Evolutionary conservation across 2,329 filamentous ascomycete genomes (phyloP).

Genomic region (Aspergillus novofumigatus): DNA sequence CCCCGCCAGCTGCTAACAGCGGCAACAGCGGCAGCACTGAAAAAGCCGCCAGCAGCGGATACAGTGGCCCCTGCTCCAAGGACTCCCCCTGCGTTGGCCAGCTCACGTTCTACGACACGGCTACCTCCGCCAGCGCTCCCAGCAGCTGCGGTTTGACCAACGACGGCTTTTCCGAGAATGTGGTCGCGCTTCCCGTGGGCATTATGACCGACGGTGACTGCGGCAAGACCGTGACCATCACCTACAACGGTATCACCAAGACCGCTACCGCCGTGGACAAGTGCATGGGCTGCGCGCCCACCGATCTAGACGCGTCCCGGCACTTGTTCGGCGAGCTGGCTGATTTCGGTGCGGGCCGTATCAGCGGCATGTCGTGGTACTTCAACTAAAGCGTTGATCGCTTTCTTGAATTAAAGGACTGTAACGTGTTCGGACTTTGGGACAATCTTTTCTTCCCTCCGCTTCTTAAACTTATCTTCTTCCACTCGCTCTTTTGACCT

Average conservation of each 20-base stretch:
- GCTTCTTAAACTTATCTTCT: slow-evolving; percentile 7
- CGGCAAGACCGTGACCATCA: slow-evolving; percentile 63
- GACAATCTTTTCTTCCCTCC: slow-evolving; percentile 18
- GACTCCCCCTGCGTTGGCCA: slow-evolving; percentile 50
- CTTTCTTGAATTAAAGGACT: slow-evolving; percentile 2
- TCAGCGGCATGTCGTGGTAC: slow-evolving; percentile 41
- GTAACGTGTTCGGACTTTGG: slow-evolving; percentile 1
- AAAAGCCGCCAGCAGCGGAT: slow-evolving; percentile 12
- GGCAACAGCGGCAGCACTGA: slow-evolving; percentile 10
- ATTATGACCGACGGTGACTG: slow-evolving; percentile 71
- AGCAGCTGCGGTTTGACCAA: slow-evolving; percentile 60
- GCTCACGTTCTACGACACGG: slow-evolving; percentile 70
- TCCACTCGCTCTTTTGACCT: not conserved
- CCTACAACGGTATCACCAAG: slow-evolving; percentile 54
- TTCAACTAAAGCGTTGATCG: slow-evolving; percentile 30
- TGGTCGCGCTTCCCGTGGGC: slow-evolving; percentile 64
- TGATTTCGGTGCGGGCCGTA: slow-evolving; percentile 34
- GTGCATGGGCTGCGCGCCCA: slow-evolving; percentile 62
- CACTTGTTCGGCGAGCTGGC: slow-evolving; percentile 53
- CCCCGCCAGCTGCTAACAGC: slow-evolving; percentile 15
- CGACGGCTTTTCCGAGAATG: slow-evolving; percentile 51
- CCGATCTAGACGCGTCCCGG: slow-evolving; percentile 59
- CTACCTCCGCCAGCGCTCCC: slow-evolving; percentile 51
- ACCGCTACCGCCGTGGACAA: slow-evolving; percentile 66
- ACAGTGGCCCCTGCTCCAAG: slow-evolving; percentile 23